Conservation (phyloP, 306 rosid genomes). For the Neltuma alba region DNA sequence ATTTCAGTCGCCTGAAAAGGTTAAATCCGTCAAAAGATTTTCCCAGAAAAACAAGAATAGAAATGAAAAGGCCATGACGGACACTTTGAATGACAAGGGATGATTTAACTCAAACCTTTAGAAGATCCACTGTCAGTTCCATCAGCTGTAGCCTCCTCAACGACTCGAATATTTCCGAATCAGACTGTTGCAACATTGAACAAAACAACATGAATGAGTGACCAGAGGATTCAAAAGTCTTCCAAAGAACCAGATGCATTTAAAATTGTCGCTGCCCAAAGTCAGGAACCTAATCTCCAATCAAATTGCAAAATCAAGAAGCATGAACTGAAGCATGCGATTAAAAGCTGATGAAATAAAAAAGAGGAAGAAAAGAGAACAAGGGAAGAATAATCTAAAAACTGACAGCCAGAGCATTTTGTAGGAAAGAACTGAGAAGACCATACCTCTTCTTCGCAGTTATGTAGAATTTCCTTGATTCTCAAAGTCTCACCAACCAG, state of each 20-base stretch:
- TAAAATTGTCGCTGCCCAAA: constrained; percentile 9
- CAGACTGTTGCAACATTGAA: constrained; percentile 58
- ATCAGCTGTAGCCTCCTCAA: constrained; percentile 79
- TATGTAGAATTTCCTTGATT: constrained; percentile 63
- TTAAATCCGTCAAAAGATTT: constrained; percentile 12
- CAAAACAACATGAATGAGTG: constrained; percentile 34
- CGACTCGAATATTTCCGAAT: constrained; percentile 60
- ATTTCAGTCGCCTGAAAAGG: constrained; percentile 79
- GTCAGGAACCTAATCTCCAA: not conserved
- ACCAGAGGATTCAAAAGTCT: constrained; percentile 6
- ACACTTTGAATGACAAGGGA: constrained; percentile 20
- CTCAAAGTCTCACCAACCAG: constrained; percentile 67
- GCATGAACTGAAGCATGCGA: constrained; percentile 3
- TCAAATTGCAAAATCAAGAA: constrained; percentile 24
- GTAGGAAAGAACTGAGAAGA: not conserved
- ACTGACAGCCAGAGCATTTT: not conserved
- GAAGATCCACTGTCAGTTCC: constrained; percentile 72
- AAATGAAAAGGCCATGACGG: not conserved
- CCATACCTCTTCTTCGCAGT: constrained; percentile 53
- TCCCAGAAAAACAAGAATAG: not conserved
- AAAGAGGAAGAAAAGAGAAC: not conserved
- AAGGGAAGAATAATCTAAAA: not conserved
- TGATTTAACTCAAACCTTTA: constrained; percentile 53
- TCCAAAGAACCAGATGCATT: constrained; percentile 15
- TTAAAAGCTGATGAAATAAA: not conserved